Base-by-base conservation (phyloP, 805 yeast genomes). In the Teunomyces tritomae region DNA sequence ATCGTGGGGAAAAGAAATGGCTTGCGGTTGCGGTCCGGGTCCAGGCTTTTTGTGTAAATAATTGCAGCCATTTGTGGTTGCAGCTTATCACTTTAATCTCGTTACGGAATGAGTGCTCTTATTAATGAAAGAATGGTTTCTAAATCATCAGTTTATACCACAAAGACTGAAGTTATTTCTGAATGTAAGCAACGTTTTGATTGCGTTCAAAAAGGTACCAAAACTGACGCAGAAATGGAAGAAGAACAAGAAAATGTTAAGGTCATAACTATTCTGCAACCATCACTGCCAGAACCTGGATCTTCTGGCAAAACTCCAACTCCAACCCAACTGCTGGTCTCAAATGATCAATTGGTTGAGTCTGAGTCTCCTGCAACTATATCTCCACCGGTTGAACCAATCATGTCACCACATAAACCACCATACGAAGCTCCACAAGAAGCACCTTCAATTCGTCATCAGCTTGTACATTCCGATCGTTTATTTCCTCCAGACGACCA, bases 391-490 rank as follows among this genome's bases (percentile, higher is more conserved):
- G 13, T 37, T 26, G 27, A 37, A 11, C 40, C 29, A 8, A 35
- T 57, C 14, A 24, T 28, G 5, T 44, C 52, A 2, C 66, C 63
- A 3, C 64, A 61, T 41, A 47, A 49, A 28, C 63, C 67, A 2
- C 64, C 65, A 4, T 57, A 45, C 45, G 56, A 52, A 26, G 47
- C 53, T 3, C 24, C 30, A 13, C 35, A 6, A 9, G 40, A 13
- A 7, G 41, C 13, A 17, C n/a, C 34, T 8, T 44, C 54, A 0
- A 20, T 51, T 8, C 48, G 53, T 28, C 40, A 46, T 14, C 48
- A 44, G 42, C 54, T 54, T 32, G 34, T 8, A 4, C 39, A 52
- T 46, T 20, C 33, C 45, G 14, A 28, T 10, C 44, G 53, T 27
- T 27, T 50, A 17, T 45, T 49, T 35, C 50, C 58, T 11, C 44